phyloP scores from a whole-genome alignment of 2,329 filamentous ascomycete species.

The Hansfordia pulvinata region DNA sequence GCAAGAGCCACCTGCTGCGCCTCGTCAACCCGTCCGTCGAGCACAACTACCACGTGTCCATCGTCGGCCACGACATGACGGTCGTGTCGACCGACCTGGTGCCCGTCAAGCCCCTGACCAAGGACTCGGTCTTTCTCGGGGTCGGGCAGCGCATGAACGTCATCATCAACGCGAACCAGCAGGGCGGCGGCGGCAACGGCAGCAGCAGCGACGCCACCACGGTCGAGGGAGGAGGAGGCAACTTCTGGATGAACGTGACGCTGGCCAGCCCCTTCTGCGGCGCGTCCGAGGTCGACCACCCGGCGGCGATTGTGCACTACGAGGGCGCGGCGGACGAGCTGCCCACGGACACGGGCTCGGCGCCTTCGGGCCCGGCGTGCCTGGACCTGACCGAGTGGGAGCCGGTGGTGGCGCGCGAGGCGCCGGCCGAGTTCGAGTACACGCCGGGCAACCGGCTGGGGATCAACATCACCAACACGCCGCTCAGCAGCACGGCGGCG shows the following conservation, averaged over 20 bases:
- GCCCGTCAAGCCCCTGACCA: constrained; percentile 33
- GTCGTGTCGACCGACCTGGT: constrained; percentile 41
- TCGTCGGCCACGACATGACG: constrained; percentile 35
- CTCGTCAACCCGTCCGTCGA: constrained; percentile 35
- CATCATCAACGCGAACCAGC: constrained; percentile 25
- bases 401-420: constrained; percentile 8
- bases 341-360: constrained; percentile 7
- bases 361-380: constrained; percentile 5
- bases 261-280: constrained; percentile 7
- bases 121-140: constrained; percentile 32
- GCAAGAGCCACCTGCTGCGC: constrained; percentile 31
- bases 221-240: no score
- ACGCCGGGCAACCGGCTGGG: no score
- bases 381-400: constrained; percentile 7
- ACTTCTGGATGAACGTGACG: constrained; percentile 18
- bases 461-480: constrained; percentile 7
- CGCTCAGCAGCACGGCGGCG: constrained; percentile 1
- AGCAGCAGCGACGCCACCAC: constrained; percentile 11
- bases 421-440: constrained; percentile 7
- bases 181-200: constrained; percentile 9
- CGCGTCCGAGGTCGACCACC: constrained; percentile 5
- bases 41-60: constrained; percentile 34
- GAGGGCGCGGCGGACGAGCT: constrained; percentile 2
- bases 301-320: constrained; percentile 11
- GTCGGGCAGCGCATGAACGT: constrained; percentile 31